Conservation (phyloP, 208 protist species). For the Wallacemonas collosoma region DNA sequence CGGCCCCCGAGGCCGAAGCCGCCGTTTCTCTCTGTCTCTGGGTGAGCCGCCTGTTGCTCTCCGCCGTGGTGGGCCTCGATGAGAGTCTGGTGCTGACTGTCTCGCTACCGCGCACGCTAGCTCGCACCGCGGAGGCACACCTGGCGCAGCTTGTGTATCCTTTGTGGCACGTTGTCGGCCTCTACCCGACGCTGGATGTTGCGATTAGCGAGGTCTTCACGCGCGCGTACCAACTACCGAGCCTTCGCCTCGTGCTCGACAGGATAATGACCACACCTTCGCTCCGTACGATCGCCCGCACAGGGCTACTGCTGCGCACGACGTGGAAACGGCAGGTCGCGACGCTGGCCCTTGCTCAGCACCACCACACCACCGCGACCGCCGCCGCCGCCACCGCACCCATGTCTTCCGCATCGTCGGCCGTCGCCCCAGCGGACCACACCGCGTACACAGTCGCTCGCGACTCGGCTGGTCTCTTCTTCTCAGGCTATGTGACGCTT, state of each 20-base stretch:
- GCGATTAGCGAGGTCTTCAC: not conserved
- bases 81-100: not conserved
- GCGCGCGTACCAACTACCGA: not conserved
- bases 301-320: not conserved
- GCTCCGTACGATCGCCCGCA: not conserved
- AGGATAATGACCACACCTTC: not conserved
- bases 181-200: not conserved
- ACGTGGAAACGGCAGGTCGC: slow-evolving; percentile 5
- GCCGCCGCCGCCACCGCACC: no score
- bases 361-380: not conserved
- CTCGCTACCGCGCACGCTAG: not conserved
- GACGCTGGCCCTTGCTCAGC: not conserved
- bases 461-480: slow-evolving; percentile 5
- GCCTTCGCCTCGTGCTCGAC: not conserved
- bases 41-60: not conserved
- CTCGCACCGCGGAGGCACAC: not conserved
- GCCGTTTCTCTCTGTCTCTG: not conserved
- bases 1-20: not conserved
- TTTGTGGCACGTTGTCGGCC: not conserved
- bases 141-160: not conserved
- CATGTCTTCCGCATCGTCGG: not conserved
- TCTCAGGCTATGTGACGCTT: slow-evolving; percentile 8
- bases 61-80: not conserved
- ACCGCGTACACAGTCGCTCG: not conserved
- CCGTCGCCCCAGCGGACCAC: not conserved